phyloP scores from a whole-genome alignment of 345 rosid species.

The Anastatica hierochuntica region DNA sequence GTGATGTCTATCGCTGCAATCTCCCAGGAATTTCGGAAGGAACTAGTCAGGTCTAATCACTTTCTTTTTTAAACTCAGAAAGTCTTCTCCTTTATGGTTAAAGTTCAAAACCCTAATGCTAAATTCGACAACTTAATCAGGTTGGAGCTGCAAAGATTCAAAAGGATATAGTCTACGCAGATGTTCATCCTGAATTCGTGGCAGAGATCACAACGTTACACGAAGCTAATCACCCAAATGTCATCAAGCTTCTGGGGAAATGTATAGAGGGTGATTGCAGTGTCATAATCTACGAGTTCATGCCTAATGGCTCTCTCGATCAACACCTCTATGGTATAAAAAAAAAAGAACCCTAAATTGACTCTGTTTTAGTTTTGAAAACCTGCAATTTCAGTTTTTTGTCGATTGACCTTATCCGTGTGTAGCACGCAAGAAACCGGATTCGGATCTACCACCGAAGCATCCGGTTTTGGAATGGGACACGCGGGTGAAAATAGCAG shows the following conservation, averaged over 20 bases:
- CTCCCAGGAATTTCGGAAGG: not conserved
- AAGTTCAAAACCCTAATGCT: not conserved
- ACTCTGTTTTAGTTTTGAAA: too few relatives aligned
- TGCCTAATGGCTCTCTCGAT: constrained; percentile 67
- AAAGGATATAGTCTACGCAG: constrained; percentile 32
- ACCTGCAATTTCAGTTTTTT: too few relatives aligned
- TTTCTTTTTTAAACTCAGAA: not conserved
- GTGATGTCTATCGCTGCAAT: constrained; percentile 10
- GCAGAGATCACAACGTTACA: constrained; percentile 55
- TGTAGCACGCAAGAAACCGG: not conserved
- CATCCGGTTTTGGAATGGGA: constrained; percentile 42
- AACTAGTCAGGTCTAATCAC: too few relatives aligned
- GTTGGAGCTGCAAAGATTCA: constrained; percentile 73
- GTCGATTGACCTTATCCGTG: not conserved
- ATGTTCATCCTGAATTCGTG: constrained; percentile 51
- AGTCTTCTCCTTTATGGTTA: not conserved
- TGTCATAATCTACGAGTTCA: constrained; percentile 57
- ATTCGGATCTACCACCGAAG: not conserved
- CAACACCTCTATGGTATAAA: constrained; percentile 43
- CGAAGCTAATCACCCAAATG: constrained; percentile 53
- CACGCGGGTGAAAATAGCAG: constrained; percentile 54
- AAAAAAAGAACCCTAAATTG: too few relatives aligned
- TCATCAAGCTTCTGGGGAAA: constrained; percentile 54
- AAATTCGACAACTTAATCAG: constrained; percentile 18
- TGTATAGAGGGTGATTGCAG: constrained; percentile 49